These are phyloP conservation scores for Penicilliopsis zonata DNA, from an alignment of 495 filamentous ascomycete genomes.

Conservation along the genomic window DNA sequence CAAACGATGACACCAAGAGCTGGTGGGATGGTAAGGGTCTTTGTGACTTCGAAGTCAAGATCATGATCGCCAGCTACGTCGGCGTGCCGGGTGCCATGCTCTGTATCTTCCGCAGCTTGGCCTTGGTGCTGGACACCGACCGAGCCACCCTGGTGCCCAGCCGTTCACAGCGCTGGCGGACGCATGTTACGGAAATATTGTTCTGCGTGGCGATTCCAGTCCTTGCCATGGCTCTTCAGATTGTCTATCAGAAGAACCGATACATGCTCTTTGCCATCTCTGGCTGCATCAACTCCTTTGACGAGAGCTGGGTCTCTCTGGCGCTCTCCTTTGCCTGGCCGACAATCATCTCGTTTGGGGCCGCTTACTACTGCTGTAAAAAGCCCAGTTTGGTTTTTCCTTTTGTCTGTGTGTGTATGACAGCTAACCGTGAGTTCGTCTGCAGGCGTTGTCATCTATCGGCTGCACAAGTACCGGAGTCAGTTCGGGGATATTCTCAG, in stretches of 20 bases:
- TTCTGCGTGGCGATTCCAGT: constrained; percentile 60
- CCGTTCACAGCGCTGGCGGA: constrained; percentile 37
- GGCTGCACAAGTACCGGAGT: constrained; percentile 54
- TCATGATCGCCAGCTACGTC: constrained; percentile 51
- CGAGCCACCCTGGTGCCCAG: constrained; percentile 41
- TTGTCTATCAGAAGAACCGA: constrained; percentile 54
- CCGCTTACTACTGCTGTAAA: constrained; percentile 63
- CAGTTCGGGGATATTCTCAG: constrained; percentile 47
- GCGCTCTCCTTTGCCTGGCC: constrained; percentile 55
- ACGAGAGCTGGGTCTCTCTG: constrained; percentile 61
- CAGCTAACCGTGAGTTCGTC: constrained; percentile 4
- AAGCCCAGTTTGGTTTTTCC: not conserved
- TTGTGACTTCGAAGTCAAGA: constrained; percentile 73
- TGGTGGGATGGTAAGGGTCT: constrained; percentile 69
- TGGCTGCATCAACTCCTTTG: constrained; percentile 56
- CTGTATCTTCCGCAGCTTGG: constrained; percentile 66
- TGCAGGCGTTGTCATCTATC: constrained; percentile 50
- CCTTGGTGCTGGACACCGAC: constrained; percentile 54
- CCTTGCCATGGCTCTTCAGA: constrained; percentile 53
- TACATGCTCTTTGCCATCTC: constrained; percentile 64
- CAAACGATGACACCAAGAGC: constrained; percentile 46
- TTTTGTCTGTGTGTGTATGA: constrained; percentile 2
- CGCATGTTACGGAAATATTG: constrained; percentile 44
- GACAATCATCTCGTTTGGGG: constrained; percentile 50
- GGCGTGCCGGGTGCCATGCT: constrained; percentile 48